These are phyloP conservation scores for Coccinonectria pachysandricola DNA, from an alignment of 2,329 filamentous ascomycete species.

Conservation along the genomic window DNA sequence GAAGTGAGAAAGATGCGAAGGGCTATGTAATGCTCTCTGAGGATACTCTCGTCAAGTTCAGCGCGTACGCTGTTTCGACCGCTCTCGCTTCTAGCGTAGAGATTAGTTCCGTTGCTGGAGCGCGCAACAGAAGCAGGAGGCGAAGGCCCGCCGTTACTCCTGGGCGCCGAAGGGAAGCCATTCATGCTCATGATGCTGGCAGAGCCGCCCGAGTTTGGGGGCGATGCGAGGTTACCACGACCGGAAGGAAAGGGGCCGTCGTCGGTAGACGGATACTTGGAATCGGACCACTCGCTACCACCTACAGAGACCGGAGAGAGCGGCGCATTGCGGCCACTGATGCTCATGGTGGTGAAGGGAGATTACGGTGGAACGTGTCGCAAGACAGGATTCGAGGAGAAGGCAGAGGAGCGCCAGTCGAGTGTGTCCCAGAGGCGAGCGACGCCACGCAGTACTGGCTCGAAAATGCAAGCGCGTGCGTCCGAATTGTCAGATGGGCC, in stretches of 20 bases:
- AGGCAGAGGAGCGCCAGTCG: conserved; percentile 16
- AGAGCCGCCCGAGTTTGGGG: conserved; percentile 57
- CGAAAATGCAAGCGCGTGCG: conserved; percentile 16
- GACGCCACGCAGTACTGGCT: conserved; percentile 17
- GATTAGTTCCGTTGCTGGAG: conserved; percentile 68
- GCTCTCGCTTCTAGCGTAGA: conserved; percentile 56
- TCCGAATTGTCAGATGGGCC: conserved; percentile 17
- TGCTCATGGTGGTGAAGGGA: conserved; percentile 44
- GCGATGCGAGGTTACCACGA: conserved; percentile 54
- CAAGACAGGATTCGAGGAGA: conserved; percentile 13
- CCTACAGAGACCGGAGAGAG: conserved; percentile 75
- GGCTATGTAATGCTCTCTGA: conserved; percentile 72
- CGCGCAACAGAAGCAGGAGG: conserved; percentile 81
- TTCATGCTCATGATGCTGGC: conserved; percentile 49
- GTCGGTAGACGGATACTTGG: conserved; percentile 52
- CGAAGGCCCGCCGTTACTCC: conserved; percentile 57
- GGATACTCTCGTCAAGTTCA: conserved; percentile 52
- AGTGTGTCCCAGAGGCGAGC: conserved; percentile 19
- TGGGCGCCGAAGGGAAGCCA: conserved; percentile 45
- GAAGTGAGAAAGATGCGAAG: conserved; percentile 67
- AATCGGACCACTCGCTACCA: conserved; percentile 73
- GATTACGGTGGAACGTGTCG: conserved; percentile 15
- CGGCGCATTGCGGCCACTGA: conserved; percentile 55
- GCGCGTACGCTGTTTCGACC: conserved; percentile 44
- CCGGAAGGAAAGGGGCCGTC: conserved; percentile 42